Evolutionary conservation across 2,329 filamentous ascomycete genomes (phyloP).

Genomic region (Talaromyces islandicus): DNA sequence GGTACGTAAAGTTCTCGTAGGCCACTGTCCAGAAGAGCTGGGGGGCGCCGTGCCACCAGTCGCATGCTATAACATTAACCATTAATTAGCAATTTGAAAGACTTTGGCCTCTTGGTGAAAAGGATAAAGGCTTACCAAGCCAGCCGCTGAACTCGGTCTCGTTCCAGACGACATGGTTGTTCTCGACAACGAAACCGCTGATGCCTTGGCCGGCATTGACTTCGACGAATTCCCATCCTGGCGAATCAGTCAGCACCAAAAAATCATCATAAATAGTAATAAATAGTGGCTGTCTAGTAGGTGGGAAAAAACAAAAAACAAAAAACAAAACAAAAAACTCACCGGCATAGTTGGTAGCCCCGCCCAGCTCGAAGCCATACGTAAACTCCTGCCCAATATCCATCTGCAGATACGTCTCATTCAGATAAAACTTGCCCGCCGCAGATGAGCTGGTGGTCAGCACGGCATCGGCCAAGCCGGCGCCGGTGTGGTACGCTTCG

Average conservation of each 20-base stretch:
- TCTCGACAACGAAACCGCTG: conserved; percentile 24
- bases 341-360: conserved; percentile 29
- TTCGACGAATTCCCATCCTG: conserved; percentile 31
- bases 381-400: conserved; percentile 21
- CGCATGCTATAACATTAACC: conserved; percentile 29
- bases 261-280: no score
- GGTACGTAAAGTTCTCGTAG: conserved; percentile 15
- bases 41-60: conserved; percentile 34
- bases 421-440: conserved; percentile 25
- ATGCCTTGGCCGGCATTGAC: conserved; percentile 30
- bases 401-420: conserved; percentile 27
- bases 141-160: conserved; percentile 31
- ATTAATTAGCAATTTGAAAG: background rate
- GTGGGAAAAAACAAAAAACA: no score
- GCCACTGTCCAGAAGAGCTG: conserved; percentile 33
- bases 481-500: conserved; percentile 34
- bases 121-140: conserved; percentile 28
- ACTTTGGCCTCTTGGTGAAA: background rate
- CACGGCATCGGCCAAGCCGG: conserved; percentile 34
- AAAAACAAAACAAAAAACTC: conserved; percentile 12
- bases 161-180: conserved; percentile 20
- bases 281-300: no score
- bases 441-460: conserved; percentile 18
- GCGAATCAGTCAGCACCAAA: background rate
- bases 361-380: conserved; percentile 25